Percentiles rank a stretch among this genome's conserved stretches.
These are phyloP conservation scores for Calonectria hawksworthii DNA, from an alignment of 2,329 filamentous ascomycete species.

Conservation along the genomic window DNA sequence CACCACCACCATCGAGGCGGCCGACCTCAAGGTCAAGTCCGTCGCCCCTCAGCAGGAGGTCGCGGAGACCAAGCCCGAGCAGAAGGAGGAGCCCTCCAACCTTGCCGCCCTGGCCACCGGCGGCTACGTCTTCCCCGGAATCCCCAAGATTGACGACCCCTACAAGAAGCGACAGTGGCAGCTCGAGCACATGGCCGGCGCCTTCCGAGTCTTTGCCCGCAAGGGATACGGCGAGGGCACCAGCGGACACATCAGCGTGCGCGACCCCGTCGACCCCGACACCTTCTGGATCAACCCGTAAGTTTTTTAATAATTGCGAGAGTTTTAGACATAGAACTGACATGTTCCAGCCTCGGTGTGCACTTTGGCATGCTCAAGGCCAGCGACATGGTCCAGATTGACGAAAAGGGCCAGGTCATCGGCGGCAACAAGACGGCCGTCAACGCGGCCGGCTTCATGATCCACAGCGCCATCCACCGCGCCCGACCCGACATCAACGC, in stretches of 20 bases:
- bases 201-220: slow-evolving; percentile 61
- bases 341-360: slow-evolving; percentile 54
- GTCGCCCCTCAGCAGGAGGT: not conserved
- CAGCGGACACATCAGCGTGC: slow-evolving; percentile 72
- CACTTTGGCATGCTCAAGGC: slow-evolving; percentile 73
- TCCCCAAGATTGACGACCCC: slow-evolving; percentile 67
- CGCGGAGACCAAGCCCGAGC: not conserved
- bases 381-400: slow-evolving; percentile 71
- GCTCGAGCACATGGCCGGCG: slow-evolving; percentile 57
- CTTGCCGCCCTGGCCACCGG: slow-evolving; percentile 32
- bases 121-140: slow-evolving; percentile 56
- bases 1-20: slow-evolving; percentile 11
- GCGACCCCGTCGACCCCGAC: slow-evolving; percentile 70
- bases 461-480: slow-evolving; percentile 71
- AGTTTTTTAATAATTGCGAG: too few species aligned
- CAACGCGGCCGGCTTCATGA: slow-evolving; percentile 73
- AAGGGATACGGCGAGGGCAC: slow-evolving; percentile 70
- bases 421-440: slow-evolving; percentile 67
- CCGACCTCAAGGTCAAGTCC: slow-evolving; percentile 20
- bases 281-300: slow-evolving; percentile 75
- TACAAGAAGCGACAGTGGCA: slow-evolving; percentile 51
- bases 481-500: slow-evolving; percentile 70
- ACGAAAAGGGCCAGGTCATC: slow-evolving; percentile 69
- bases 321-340: not conserved
- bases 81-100: not conserved